Evolutionary conservation across 2,329 filamentous ascomycete genomes (phyloP), one percentile per base, ranked within the genome.

Genomic region (Dactylellina drechsleri): DNA sequence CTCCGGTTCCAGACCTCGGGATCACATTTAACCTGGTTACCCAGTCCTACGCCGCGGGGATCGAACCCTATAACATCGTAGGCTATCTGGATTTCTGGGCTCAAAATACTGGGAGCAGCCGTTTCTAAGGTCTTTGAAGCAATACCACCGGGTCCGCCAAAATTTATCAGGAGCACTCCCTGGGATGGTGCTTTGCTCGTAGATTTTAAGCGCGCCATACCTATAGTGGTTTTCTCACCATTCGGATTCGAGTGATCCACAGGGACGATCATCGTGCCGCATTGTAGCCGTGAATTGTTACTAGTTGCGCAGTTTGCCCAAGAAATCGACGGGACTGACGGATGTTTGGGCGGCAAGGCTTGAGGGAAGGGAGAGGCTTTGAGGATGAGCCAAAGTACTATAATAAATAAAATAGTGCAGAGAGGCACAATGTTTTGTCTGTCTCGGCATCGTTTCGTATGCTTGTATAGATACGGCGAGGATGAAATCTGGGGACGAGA

Each of bases 51-150:
- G 10, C 84, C 84, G 1, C 84, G 81, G 0, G 83, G 83, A 71
- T 85, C 83, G 1, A 83, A 78, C 2, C 82, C 83, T 54, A 85
- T 81, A 18, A 84, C 77, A 76, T 85, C 83, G 78, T 83, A 84
- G 56, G 73, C 61, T 66, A 80, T 79, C 31, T 78, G 70, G 26
- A 82, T 77, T 31, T 77, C 77, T 16, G 78, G 71, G 40, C 78
- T 79, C n/a, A 81, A 50, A 5, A 77, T 50, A 15, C 75, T 49
- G 3, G 28, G n/a, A 2, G 64, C 75, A 5, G 80, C 77, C 5
- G 36, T 15, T 28, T 41, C 7, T 16, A 82, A 72, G 1, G 78
- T 45, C 2, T 60, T 64, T 5, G 80, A 77, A 20, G 80, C 82
- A n/a, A 78, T 77, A 0, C 75, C 80, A 12, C 83, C 83, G 0